Base-by-base conservation (phyloP, 2,329 filamentous ascomycete genomes). In the Nemania abortiva region DNA sequence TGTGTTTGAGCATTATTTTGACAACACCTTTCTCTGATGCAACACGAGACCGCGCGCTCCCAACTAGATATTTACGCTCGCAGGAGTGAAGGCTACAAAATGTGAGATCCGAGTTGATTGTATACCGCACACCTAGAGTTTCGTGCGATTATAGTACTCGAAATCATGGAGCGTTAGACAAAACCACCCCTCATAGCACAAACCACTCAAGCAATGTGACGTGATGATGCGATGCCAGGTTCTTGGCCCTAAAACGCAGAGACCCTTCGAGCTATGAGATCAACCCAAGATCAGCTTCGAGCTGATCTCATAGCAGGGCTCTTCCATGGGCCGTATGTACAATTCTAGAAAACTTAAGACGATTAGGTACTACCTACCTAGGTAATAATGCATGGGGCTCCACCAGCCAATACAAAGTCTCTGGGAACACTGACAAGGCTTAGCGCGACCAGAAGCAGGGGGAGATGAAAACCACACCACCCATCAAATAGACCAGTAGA, bases 1-100 rank as follows among this genome's bases (percentile, higher is more conserved):
- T 10, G 34, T 45, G 42, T 15, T 50, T 47, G 24, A 50, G 61
- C n/a, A 24, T n/a, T 64, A 18, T 50, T 42, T 45, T 31, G 18
- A 64, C 37, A 52, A 64, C 47, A 53, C 34, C 27, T 22, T 61
- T 61, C 31, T 27, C 18, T 42, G 20, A 11, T 13, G 10, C 24
- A 53, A 15, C 11, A 50, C 11, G 11, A 42, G 20, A 31, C 18
- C n/a, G 13, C 54, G 13, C 45, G 31, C 22, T 24, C 20, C 42
- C n/a, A 34, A 6, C 22, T 15, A 15, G 22, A 34, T 34, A 34
- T 31, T 9, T 31, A 13, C 18, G n/a, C n/a, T n/a, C n/a, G n/a
- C n/a, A n/a, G n/a, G n/a, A 9, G 9, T 13, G 3, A 45, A 54
- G 31, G 27, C 42, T 47, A 47, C 9, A n/a, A 47, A 47, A 15